Evolutionary conservation across 805 yeast genomes (phyloP), one percentile per base, ranked within the genome.

Genomic region (Kockiozyma suomiensis): DNA sequence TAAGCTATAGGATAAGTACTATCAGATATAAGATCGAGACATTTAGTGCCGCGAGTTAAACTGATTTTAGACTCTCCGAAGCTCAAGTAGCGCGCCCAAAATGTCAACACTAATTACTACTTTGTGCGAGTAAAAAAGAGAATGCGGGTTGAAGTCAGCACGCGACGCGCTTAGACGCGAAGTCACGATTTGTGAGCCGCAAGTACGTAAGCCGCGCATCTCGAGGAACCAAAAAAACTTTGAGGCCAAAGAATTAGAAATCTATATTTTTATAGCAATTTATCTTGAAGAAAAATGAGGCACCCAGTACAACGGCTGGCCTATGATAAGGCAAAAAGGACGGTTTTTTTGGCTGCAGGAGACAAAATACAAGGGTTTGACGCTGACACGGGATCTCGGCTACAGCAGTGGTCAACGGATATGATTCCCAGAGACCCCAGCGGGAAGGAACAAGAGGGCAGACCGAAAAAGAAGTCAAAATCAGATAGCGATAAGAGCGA

Each of bases 401-500:
- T 28, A 12, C 32, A 21, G 1, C 32, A 53, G 38, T 65, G 59
- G 53, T 23, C 43, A 21, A 32, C 50, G 4, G 41, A 46, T 41
- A 15, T n/a, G 35, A 35, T 42, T 13, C 37, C 54, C 17, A 21
- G 38, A 21, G 47, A 21, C 12, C 8, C 28, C 2, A n/a, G 21
- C 6, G 61, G 43, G 8, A 50, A 56, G 28, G 57, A 45, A 17
- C n/a, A 54, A 33, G 13, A 32, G 48, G 10, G 19, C 19, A 25
- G 51, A 48, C 51, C 41, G 4, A 48, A 38, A 26, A 62, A 59
- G 55, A 65, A 62, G 55, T 59, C 66, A 19, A 63, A 61, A 41
- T 17, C 23, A 6, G 40, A 30, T 4, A 43, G 7, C 7, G 45
- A 45, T 13, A 30, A 52, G n/a, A 30, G 23, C 23, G 78, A 82